A percentile compares a stretch with the other conserved stretches of the same genome.
phyloP scores from a whole-genome alignment of 2,329 filamentous ascomycete species.

The Fusarium metavorans region DNA sequence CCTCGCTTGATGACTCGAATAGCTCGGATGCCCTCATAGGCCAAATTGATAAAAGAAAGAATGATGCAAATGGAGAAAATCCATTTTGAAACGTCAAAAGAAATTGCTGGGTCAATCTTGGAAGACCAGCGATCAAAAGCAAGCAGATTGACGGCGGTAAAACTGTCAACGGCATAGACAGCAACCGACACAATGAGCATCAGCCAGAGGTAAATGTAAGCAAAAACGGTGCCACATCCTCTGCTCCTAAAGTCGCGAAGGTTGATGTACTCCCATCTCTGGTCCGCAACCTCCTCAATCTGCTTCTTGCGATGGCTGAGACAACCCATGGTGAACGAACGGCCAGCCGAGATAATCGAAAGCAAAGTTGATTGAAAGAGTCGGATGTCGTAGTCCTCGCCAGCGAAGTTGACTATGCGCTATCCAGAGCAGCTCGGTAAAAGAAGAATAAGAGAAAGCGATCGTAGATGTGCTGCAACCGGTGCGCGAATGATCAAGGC shows the following conservation, averaged over 20 bases:
- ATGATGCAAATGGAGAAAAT: constrained; percentile 95
- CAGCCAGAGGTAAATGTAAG: constrained; percentile 87
- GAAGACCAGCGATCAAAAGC: constrained; percentile 91
- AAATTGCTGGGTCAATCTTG: constrained; percentile 81
- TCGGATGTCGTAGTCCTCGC: constrained; percentile 59
- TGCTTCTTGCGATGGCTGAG: constrained; percentile 71
- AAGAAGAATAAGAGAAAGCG: constrained; percentile 20
- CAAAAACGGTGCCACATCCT: constrained; percentile 81
- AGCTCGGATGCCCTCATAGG: constrained; percentile 84
- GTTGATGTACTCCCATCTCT: constrained; percentile 93
- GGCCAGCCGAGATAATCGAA: constrained; percentile 28
- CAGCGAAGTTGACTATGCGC: constrained; percentile 61
- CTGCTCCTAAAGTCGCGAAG: constrained; percentile 84
- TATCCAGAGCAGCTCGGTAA: constrained; percentile 34
- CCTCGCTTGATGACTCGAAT: constrained; percentile 84
- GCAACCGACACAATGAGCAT: constrained; percentile 82
- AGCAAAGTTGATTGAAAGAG: constrained; percentile 23
- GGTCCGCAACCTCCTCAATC: constrained; percentile 79
- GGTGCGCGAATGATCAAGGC: constrained; percentile 29
- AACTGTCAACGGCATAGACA: constrained; percentile 91
- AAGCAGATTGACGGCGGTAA: constrained; percentile 91
- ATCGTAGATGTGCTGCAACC: constrained; percentile 37
- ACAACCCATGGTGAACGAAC: constrained; percentile 68
- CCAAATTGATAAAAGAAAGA: constrained; percentile 85
- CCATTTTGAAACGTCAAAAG: constrained; percentile 87